Conservation (phyloP, 2,329 filamentous ascomycete genomes). For the Fonsecaea erecta region DNA sequence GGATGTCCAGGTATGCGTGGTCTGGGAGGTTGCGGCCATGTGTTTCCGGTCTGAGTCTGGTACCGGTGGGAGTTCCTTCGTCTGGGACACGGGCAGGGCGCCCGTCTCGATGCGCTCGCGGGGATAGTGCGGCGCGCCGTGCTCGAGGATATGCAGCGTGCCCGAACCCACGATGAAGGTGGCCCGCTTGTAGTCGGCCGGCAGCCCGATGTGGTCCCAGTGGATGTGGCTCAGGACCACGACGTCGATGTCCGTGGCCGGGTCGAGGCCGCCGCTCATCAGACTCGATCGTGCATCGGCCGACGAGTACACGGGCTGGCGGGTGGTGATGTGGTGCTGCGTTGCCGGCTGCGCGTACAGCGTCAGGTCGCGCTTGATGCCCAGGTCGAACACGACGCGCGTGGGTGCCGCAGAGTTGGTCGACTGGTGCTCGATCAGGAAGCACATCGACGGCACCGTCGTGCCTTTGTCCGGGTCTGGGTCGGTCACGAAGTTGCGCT, state of each 20-base stretch:
- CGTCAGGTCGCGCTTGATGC: conserved; percentile 52
- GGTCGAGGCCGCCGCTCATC: conserved; percentile 42
- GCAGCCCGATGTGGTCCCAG: conserved; percentile 51
- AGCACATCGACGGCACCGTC: conserved; percentile 60
- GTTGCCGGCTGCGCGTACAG: conserved; percentile 50
- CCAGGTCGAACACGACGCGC: conserved; percentile 59
- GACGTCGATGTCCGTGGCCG: conserved; percentile 46
- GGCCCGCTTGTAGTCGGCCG: conserved; percentile 55
- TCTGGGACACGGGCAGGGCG: conserved; percentile 40
- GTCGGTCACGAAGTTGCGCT: conserved; percentile 54
- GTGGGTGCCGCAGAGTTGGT: conserved; percentile 18
- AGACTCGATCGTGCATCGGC: conserved; percentile 43
- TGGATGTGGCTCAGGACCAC: conserved; percentile 50
- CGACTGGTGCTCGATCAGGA: conserved; percentile 56
- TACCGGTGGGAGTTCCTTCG: conserved; percentile 48
- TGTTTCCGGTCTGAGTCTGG: conserved; percentile 24
- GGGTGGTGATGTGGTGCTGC: conserved; percentile 42
- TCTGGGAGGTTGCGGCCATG: conserved; percentile 36
- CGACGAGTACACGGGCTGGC: conserved; percentile 37
- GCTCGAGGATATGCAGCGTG: conserved; percentile 48
- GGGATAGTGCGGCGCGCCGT: conserved; percentile 40
- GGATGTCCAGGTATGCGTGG: conserved; percentile 47
- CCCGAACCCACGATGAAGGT: conserved; percentile 59
- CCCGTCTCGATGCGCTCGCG: conserved; percentile 39
- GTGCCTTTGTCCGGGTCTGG: conserved; percentile 50